A percentile compares a stretch with the other conserved stretches of the same genome.
These are phyloP conservation scores for Dittrichia graveolens DNA, from an alignment of 129 eudicot genomes.

Conservation along the genomic window DNA sequence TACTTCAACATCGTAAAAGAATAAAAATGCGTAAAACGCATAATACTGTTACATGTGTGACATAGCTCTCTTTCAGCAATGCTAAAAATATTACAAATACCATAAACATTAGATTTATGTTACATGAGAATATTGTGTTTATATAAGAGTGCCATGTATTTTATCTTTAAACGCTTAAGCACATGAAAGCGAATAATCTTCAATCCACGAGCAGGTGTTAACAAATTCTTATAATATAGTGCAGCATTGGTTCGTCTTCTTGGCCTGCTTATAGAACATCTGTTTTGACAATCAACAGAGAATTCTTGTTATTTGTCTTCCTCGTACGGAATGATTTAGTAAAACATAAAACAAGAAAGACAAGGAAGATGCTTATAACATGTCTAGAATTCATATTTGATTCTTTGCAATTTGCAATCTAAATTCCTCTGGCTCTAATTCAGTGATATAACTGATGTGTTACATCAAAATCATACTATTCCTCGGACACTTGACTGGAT, in stretches of 20 bases:
- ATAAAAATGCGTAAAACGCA: too few species aligned
- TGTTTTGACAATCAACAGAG: conserved; percentile 36
- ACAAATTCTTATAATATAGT: conserved; percentile 49
- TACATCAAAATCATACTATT: too few species aligned
- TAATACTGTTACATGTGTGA: not conserved
- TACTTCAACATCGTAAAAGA: not conserved
- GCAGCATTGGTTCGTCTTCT: conserved; percentile 90
- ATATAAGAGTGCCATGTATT: not conserved
- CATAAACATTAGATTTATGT: conserved; percentile 22
- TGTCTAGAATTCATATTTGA: not conserved
- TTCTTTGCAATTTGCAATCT: not conserved
- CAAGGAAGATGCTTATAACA: not conserved
- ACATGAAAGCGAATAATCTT: conserved; percentile 14
- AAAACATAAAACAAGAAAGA: not conserved
- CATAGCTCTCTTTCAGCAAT: not conserved
- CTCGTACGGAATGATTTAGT: not conserved
- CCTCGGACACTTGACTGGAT: too few species aligned
- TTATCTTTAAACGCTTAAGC: not conserved
- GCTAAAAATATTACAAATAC: conserved; percentile 13
- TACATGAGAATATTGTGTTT: conserved; percentile 21
- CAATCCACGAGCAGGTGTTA: not conserved
- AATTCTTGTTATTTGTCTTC: conserved; percentile 8
- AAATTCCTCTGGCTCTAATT: too few species aligned
- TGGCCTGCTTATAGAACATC: conserved; percentile 99
- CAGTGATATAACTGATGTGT: too few species aligned